Percentiles rank a stretch among this genome's conserved stretches.
Evolutionary conservation across 148 eudicot genomes (phyloP).

Genomic region (Spergularia marina): DNA sequence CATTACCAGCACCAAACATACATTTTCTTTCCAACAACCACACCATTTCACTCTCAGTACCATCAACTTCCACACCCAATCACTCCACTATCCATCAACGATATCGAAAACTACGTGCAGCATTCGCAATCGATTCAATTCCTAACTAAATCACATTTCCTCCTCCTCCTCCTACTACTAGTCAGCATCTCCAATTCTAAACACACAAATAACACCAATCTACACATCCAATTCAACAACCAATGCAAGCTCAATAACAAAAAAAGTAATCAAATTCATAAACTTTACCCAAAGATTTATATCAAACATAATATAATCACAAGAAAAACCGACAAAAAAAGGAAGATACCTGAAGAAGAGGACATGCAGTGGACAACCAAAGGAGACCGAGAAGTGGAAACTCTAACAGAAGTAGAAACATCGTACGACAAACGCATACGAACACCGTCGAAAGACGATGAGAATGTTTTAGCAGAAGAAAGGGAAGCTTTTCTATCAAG

Average conservation of each 20-base stretch:
- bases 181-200: neutral
- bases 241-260: too few relatives aligned
- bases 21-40: too few relatives aligned
- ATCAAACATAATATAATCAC: too few relatives aligned
- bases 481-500: conserved; percentile 36
- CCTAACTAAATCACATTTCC: neutral
- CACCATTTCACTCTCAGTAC: too few relatives aligned
- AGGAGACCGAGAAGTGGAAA: conserved; percentile 33
- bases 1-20: too few relatives aligned
- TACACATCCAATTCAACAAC: too few relatives aligned
- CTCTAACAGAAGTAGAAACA: conserved; percentile 22
- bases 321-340: neutral
- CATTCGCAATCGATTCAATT: neutral
- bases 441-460: conserved; percentile 34
- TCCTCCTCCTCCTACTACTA: neutral
- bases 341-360: conserved; percentile 22
- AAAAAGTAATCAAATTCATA: too few relatives aligned
- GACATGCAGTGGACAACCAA: conserved; percentile 51
- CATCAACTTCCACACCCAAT: neutral
- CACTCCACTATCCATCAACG: neutral
- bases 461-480: conserved; percentile 30
- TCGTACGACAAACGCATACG: conserved; percentile 29
- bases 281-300: too few relatives aligned
- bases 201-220: neutral
- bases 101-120: neutral